Evolutionary conservation across 441 rosid species (phyloP).

Genomic region (Populus hybrid): DNA sequence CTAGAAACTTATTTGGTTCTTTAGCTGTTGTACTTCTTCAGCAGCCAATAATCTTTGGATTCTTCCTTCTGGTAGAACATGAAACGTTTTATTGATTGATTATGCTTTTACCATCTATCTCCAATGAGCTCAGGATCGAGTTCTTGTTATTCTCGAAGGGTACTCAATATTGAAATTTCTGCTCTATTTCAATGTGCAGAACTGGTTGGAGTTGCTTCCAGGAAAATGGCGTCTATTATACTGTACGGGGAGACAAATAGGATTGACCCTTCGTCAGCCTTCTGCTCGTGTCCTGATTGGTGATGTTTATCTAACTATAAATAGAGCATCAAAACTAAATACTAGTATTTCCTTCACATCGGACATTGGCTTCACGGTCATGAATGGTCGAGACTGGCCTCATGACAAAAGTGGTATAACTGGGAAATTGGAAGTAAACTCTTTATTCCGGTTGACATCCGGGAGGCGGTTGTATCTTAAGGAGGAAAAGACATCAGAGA

Average conservation of each 20-base stretch:
- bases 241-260: slow-evolving; percentile 84
- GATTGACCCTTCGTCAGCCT: slow-evolving; percentile 83
- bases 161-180: not conserved
- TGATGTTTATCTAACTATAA: slow-evolving; percentile 50
- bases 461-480: slow-evolving; percentile 74
- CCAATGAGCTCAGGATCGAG: not conserved
- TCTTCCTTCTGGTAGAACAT: not conserved
- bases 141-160: not conserved
- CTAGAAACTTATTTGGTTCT: not conserved
- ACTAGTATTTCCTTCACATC: slow-evolving; percentile 49
- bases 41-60: not conserved
- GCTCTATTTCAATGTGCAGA: slow-evolving; percentile 38
- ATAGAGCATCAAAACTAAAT: slow-evolving; percentile 37
- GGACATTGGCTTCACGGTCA: slow-evolving; percentile 57
- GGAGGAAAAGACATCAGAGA: slow-evolving; percentile 52
- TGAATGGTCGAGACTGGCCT: slow-evolving; percentile 69
- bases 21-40: not conserved
- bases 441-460: slow-evolving; percentile 48
- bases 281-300: slow-evolving; percentile 67
- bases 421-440: slow-evolving; percentile 64
- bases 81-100: not conserved
- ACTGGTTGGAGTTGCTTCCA: slow-evolving; percentile 79
- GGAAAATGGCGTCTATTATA: slow-evolving; percentile 90
- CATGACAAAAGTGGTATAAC: slow-evolving; percentile 59
- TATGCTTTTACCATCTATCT: not conserved